phyloP scores from a whole-genome alignment of 208 protist species.

The Trypanosoma lewisi region DNA sequence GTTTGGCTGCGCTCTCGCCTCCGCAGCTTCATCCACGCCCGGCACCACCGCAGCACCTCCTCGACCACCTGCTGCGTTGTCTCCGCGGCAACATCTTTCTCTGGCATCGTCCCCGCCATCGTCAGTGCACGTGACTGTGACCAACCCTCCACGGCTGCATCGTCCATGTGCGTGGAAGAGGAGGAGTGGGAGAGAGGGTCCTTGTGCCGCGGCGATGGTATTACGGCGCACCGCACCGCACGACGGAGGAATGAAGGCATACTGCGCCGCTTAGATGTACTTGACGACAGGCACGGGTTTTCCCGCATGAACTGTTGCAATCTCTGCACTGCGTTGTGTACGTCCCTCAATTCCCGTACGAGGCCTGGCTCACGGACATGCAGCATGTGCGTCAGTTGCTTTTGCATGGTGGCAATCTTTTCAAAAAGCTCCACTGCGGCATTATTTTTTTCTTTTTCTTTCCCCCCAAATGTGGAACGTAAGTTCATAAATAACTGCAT shows the following conservation, averaged over 20 bases:
- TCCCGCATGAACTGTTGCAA: conserved; percentile 21
- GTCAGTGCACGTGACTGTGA: too few relatives aligned
- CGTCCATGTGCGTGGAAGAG: not conserved
- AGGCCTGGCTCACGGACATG: conserved; percentile 32
- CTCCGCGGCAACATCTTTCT: not conserved
- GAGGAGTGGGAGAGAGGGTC: not conserved
- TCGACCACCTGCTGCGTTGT: not conserved
- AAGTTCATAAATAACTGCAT: conserved; percentile 2
- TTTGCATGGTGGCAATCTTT: conserved; percentile 5
- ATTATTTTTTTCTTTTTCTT: not conserved
- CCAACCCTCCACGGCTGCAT: too few relatives aligned
- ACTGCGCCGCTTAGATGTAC: not conserved
- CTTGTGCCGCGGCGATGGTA: not conserved
- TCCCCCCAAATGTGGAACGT: not conserved
- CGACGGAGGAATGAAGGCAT: not conserved
- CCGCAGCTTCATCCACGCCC: not conserved
- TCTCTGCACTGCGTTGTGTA: conserved; percentile 21
- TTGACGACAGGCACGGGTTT: not conserved
- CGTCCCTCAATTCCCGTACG: conserved; percentile 19
- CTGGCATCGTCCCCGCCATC: not conserved
- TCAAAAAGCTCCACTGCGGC: not conserved
- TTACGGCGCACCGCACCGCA: not conserved
- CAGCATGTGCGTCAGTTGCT: conserved; percentile 27
- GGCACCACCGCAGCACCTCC: not conserved
- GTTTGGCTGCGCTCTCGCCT: not conserved